Percentiles rank a stretch among this genome's conserved stretches.
Conservation (phyloP, 306 rosid genomes). For the Quercus gilva region DNA sequence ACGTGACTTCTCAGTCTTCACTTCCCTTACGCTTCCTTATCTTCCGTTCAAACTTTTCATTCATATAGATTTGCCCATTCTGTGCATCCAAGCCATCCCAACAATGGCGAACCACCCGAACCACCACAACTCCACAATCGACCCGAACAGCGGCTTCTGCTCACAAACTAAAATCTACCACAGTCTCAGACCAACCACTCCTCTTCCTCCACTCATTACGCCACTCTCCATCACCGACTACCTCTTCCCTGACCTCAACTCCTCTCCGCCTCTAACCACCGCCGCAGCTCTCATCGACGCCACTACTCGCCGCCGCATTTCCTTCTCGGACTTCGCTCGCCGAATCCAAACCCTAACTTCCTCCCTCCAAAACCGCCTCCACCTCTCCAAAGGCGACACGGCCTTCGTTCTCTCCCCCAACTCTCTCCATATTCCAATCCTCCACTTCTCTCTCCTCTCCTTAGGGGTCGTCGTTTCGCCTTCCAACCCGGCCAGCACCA, state of each 20-base stretch:
- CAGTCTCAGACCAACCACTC: conserved; percentile 17
- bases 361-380: not conserved
- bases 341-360: conserved; percentile 20
- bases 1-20: too few relatives aligned
- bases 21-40: too few relatives aligned
- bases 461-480: conserved; percentile 35
- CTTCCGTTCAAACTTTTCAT: too few relatives aligned
- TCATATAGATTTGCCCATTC: too few relatives aligned
- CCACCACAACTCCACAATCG: not conserved
- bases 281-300: conserved; percentile 26
- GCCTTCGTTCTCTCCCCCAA: conserved; percentile 33
- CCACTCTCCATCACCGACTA: conserved; percentile 28
- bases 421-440: conserved; percentile 27
- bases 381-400: conserved; percentile 3
- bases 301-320: conserved; percentile 4
- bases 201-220: conserved; percentile 22
- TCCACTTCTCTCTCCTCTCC: conserved; percentile 29
- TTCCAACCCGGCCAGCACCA: conserved; percentile 28
- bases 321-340: conserved; percentile 24
- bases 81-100: too few relatives aligned
- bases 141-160: conserved; percentile 29
- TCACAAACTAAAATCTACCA: conserved; percentile 7
- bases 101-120: too few relatives aligned
- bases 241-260: conserved; percentile 15
- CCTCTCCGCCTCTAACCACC: not conserved